Conservation (phyloP, 163 green algal species). For the Chlamydomonas reinhardtii region DNA sequence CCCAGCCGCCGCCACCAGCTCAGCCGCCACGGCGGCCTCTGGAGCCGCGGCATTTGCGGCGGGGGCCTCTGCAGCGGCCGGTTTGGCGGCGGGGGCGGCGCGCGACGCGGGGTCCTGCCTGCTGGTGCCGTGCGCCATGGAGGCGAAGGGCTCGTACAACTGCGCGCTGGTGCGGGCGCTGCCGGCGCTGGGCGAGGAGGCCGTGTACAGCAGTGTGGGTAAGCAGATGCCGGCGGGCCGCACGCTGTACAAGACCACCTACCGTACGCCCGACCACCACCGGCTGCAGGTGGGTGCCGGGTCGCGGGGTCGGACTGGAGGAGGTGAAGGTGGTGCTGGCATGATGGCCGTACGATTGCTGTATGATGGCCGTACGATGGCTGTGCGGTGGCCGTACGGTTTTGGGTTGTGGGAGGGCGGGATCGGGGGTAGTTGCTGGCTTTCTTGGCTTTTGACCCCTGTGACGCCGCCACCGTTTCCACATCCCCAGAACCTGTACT, state of each 20-base stretch:
- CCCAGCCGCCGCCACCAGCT: background rate
- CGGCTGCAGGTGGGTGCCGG: constrained; percentile 5
- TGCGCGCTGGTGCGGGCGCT: constrained; percentile 12
- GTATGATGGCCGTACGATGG: no score
- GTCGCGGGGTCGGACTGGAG: no score
- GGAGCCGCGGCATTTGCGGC: background rate
- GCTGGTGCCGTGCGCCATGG: background rate
- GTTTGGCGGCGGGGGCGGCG: no score
- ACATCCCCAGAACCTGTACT: no score
- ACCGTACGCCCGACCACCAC: background rate
- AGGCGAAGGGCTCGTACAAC: background rate
- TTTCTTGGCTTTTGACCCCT: no score
- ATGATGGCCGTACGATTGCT: no score
- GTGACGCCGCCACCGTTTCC: no score
- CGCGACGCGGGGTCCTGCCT: background rate
- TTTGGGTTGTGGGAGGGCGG: no score
- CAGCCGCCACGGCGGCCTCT: background rate
- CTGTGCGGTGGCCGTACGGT: no score
- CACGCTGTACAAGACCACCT: constrained; percentile 4
- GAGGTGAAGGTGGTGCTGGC: no score
- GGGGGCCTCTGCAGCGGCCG: no score
- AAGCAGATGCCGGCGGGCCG: background rate
- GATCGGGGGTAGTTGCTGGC: no score
- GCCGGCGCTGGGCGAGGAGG: background rate
- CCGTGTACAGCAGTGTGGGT: background rate